Evolutionary conservation across 805 yeast genomes (phyloP).

Genomic region (Nakazawaea anatomiae): DNA sequence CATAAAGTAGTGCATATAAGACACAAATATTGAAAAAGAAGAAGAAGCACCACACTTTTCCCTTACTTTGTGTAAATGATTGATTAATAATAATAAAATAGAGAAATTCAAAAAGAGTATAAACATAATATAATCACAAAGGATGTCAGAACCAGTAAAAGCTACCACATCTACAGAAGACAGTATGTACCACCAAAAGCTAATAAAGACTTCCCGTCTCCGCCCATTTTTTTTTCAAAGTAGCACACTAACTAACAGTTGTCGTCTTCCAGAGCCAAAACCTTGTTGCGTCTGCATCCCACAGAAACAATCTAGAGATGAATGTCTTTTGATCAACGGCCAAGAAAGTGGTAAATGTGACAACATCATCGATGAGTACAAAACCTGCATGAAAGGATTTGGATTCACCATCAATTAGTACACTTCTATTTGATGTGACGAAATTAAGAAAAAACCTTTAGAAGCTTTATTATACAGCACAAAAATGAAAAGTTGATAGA

Average conservation of each 20-base stretch:
- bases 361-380: constrained; percentile 64
- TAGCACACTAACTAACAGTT: no score
- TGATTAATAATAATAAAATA: no score
- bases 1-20: neutral
- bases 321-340: constrained; percentile 78
- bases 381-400: constrained; percentile 84
- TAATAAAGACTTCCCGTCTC: no score
- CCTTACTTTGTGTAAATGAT: no score
- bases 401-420: constrained; percentile 56
- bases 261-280: constrained; percentile 49
- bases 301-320: constrained; percentile 77
- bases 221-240: no score
- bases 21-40: no score
- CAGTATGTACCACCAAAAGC: neutral
- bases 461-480: no score
- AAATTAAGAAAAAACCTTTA: no score
- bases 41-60: neutral
- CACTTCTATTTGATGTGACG: neutral
- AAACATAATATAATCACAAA: neutral
- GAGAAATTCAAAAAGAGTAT: neutral
- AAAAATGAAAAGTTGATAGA: no score
- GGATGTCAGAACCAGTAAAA: neutral
- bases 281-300: constrained; percentile 96
- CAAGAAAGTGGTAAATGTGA: constrained; percentile 81
- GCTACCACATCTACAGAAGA: neutral